Percentiles rank a stretch among this genome's conserved stretches.
Conservation (phyloP, 495 filamentous ascomycete genomes). For the Penicillium manginii region DNA sequence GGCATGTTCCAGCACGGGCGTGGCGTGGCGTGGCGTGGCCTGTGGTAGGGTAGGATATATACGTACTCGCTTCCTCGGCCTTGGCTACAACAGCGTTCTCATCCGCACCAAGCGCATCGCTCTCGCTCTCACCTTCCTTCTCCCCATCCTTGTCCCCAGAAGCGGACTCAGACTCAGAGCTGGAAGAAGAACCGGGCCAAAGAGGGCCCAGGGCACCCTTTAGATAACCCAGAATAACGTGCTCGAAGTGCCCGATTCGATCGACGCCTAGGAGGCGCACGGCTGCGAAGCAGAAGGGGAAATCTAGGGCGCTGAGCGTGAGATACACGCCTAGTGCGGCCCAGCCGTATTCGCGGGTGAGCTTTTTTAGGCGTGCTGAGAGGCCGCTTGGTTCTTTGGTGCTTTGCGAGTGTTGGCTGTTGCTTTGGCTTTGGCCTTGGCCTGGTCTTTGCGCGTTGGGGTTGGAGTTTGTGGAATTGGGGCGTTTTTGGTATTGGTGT, state of each 20-base stretch:
- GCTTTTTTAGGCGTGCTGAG: slow-evolving; percentile 71
- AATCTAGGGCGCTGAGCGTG: slow-evolving; percentile 79
- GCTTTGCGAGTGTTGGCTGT: neutral
- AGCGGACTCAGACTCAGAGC: too few species aligned
- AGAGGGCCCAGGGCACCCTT: slow-evolving; percentile 33
- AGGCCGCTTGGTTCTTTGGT: slow-evolving; percentile 55
- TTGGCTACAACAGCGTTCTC: slow-evolving; percentile 32
- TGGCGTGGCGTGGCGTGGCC: too few species aligned
- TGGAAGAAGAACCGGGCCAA: slow-evolving; percentile 38
- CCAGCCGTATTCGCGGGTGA: slow-evolving; percentile 96
- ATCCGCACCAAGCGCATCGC: slow-evolving; percentile 9
- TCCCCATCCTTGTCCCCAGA: too few species aligned
- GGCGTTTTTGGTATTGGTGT: neutral
- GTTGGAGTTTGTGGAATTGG: neutral
- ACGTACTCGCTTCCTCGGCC: slow-evolving; percentile 57
- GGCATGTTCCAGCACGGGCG: too few species aligned
- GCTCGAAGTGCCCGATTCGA: slow-evolving; percentile 69
- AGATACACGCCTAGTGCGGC: slow-evolving; percentile 91
- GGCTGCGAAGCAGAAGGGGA: slow-evolving; percentile 91
- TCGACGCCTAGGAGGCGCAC: slow-evolving; percentile 85
- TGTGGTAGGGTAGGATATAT: too few species aligned
- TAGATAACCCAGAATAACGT: slow-evolving; percentile 45
- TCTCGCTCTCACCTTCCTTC: too few species aligned
- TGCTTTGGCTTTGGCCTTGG: neutral
- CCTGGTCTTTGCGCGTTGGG: slow-evolving; percentile 5